Evolutionary conservation across 108 stramenopile species (phyloP), one percentile per base, ranked within the genome.

Genomic region (Chaetoceros muelleri): DNA sequence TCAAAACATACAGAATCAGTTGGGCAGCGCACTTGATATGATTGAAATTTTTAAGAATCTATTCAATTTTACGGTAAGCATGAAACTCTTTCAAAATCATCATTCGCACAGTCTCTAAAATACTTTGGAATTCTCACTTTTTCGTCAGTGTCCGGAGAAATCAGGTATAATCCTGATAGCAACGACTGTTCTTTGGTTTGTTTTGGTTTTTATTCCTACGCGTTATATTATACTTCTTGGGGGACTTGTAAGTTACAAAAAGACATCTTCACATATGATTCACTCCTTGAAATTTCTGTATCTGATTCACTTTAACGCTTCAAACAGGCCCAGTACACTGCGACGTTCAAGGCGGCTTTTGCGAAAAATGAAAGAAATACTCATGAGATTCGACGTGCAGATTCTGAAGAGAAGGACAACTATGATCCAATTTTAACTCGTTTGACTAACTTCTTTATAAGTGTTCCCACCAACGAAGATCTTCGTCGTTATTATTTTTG

Each of bases 391-490:
- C 45, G 52, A 61, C 57, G 23, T 64, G 49, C 29, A 53, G 25
- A 28, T 20, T 19, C 30, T 31, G 57, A 61, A 31, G 28, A 57
- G n/a, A 28, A 53, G 47, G 51, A 66, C 16, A 49, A 64, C 30
- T 46, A 44, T 44, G 55, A 30, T 30, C 58, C 44, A 44, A 24
- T 70, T 57, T 69, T 24, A 61, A 71, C 46, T 24, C 73, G 64
- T 64, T 64, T 76, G 46, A 67, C 21, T 8, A 93, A 93, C 62
- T 73, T 81, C 21, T 64, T 93, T 40, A 64, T 69, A 0, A 73
- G 76, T 22, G 60, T 93, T 7, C 91, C 91, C 10, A 93, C 85
- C 0, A 75, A 79, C 44, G 91, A 93, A 70, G 91, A 93, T 53
- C 60, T 93, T 20, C 69, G 87, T 0, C 66, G 73, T 48, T 65